Base-by-base conservation (phyloP, 768 basidiomycete species). In the Amanita muscaria region DNA sequence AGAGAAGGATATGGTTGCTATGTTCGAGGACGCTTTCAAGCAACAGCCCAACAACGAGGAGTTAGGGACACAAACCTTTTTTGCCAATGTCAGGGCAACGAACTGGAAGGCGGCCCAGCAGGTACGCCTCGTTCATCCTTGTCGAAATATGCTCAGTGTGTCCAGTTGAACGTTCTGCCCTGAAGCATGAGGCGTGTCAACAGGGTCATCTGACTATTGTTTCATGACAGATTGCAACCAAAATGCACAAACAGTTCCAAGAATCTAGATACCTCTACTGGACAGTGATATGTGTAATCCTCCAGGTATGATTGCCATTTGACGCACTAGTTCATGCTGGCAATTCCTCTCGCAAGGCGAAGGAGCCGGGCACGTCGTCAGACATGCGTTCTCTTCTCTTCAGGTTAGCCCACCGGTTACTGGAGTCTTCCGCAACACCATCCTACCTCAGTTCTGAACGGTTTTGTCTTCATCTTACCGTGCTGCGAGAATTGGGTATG, bases 81-180 rank as follows among this genome's bases (percentile, higher is more conserved):
- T 88, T 57, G 87, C 88, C 15, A 85, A 89, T 56, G 77, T 83
- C 25, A 77, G 86, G 48, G 77, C 82, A 24, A 74, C 73, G 12
- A 80, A 85, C 51, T 91, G 89, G 89, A 91, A 89, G 60, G 74
- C 80, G 35, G 87, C 85, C 18, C 89, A 91, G 59, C 81, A 83
- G 69, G 87, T 85, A 53, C 45, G 57, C 33, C 24, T 15, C 24
- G 15, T 30, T 19, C n/a, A 15, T 44, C 41, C 40, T 21, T 27
- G 15, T 2, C 22, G 27, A 33, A 14, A 30, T 34, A 30, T 22
- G 19, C 21, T 41, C 14, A 37, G 40, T 22, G 4, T 10, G 27
- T 42, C 40, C 7, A 30, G 18, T 31, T 32, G 27, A 25, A 5
- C 9, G 40, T 27, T 12, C n/a, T n/a, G 37, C 37, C 37, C 22